These are phyloP conservation scores for Capronia coronata DNA, from an alignment of 2,329 filamentous ascomycete genomes.

Conservation along the genomic window DNA sequence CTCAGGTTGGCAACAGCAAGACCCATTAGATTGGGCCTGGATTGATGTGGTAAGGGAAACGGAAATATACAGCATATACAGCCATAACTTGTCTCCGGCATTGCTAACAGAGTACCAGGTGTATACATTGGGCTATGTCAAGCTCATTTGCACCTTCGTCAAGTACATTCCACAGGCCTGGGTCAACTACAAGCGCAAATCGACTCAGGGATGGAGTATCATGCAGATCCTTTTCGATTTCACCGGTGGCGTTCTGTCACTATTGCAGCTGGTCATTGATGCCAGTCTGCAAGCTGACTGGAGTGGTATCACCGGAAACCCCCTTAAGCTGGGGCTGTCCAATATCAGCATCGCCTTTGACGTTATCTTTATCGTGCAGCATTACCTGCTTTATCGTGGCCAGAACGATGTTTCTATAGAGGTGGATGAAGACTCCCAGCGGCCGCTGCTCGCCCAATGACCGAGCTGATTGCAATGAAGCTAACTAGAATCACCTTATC, in stretches of 20 bases:
- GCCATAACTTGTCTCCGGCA: constrained; percentile 32
- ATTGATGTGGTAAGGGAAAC: constrained; percentile 53
- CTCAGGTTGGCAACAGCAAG: constrained; percentile 40
- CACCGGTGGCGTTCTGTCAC: constrained; percentile 70
- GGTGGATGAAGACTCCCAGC: constrained; percentile 10
- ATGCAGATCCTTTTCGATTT: constrained; percentile 77
- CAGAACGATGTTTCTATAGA: constrained; percentile 20
- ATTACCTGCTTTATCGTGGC: constrained; percentile 68
- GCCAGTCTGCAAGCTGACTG: constrained; percentile 78
- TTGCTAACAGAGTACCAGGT: constrained; percentile 38
- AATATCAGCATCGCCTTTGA: constrained; percentile 86
- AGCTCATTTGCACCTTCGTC: constrained; percentile 77
- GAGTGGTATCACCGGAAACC: constrained; percentile 85
- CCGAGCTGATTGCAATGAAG: background rate
- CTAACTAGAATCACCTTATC: too few species aligned
- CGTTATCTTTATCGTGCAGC: constrained; percentile 76
- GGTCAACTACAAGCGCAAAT: constrained; percentile 76
- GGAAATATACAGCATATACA: too few species aligned
- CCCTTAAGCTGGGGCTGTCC: constrained; percentile 78
- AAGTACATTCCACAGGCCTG: constrained; percentile 88
- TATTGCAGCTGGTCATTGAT: constrained; percentile 76
- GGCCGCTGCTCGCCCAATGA: constrained; percentile 12
- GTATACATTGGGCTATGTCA: constrained; percentile 74
- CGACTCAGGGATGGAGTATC: constrained; percentile 84
- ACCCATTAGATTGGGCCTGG: constrained; percentile 53